Percentiles rank a stretch among this genome's conserved stretches.
These are phyloP conservation scores for Alternaria gaisen DNA, from an alignment of 2,329 filamentous ascomycete species.

Conservation along the genomic window DNA sequence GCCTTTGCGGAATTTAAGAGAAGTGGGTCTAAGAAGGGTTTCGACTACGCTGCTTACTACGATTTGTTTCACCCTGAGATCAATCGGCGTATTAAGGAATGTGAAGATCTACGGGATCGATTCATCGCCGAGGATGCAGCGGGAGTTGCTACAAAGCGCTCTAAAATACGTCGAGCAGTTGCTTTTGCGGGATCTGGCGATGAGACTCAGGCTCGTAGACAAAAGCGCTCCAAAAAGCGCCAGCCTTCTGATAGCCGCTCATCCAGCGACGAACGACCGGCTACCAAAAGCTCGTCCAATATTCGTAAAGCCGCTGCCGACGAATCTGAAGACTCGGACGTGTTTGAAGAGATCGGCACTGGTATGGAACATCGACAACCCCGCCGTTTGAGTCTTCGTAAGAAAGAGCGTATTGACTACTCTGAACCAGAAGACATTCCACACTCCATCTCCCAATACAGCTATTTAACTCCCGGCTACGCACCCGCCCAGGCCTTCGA, in stretches of 20 bases:
- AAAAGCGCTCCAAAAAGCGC: background rate
- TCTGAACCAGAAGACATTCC: background rate
- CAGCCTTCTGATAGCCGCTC: conserved; percentile 1
- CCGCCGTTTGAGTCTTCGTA: conserved; percentile 16
- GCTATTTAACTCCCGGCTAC: background rate
- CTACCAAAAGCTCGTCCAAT: background rate
- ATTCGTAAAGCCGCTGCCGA: background rate
- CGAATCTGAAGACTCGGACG: conserved; percentile 3
- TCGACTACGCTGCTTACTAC: conserved; percentile 25
- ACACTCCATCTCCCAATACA: background rate
- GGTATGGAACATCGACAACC: background rate
- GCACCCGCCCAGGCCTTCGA: background rate
- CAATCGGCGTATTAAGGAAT: conserved; percentile 21
- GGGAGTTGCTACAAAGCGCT: background rate
- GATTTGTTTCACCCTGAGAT: conserved; percentile 21
- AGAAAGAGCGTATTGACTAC: conserved; percentile 26
- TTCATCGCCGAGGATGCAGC: conserved; percentile 11
- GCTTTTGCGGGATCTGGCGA: conserved; percentile 1
- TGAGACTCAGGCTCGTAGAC: background rate
- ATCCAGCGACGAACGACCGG: conserved; percentile 1
- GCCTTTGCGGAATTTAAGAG: conserved; percentile 11
- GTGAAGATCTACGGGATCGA: conserved; percentile 5
- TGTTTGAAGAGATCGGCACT: background rate
- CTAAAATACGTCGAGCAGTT: conserved; percentile 1
- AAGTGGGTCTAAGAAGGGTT: conserved; percentile 10